These are phyloP conservation scores for Sporisorium exsertum DNA, from an alignment of 1,284 basidiomycete genomes.

Conservation along the genomic window DNA sequence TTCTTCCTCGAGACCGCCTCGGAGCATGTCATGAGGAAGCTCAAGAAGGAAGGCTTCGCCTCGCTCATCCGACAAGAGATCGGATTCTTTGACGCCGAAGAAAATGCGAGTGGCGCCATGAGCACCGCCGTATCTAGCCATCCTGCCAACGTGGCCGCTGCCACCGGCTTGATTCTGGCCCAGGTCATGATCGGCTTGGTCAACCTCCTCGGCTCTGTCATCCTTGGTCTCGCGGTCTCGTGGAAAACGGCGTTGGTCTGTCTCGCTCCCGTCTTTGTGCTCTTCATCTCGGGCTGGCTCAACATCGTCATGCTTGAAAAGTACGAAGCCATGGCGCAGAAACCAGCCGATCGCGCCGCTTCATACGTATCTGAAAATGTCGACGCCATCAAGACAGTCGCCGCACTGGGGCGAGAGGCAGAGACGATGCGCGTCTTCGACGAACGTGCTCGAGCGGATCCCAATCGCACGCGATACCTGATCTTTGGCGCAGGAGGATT, in stretches of 20 bases:
- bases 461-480: slow-evolving; percentile 56
- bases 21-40: slow-evolving; percentile 55
- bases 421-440: slow-evolving; percentile 65
- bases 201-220: slow-evolving; percentile 69
- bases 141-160: slow-evolving; percentile 69
- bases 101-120: slow-evolving; percentile 69
- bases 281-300: slow-evolving; percentile 59
- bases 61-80: slow-evolving; percentile 64
- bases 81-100: slow-evolving; percentile 65
- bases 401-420: slow-evolving; percentile 70
- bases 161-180: slow-evolving; percentile 70
- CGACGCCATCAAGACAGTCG: slow-evolving; percentile 70
- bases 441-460: slow-evolving; percentile 42
- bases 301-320: slow-evolving; percentile 68
- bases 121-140: slow-evolving; percentile 69
- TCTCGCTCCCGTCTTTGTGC: slow-evolving; percentile 66
- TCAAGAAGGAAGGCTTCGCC: slow-evolving; percentile 56
- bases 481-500: slow-evolving; percentile 67
- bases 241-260: slow-evolving; percentile 69
- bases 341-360: slow-evolving; percentile 60
- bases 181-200: slow-evolving; percentile 66
- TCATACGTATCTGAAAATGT: slow-evolving; percentile 70
- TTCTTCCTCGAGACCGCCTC: slow-evolving; percentile 63
- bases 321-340: slow-evolving; percentile 64
- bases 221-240: slow-evolving; percentile 69